These are phyloP conservation scores for Annulohypoxylon truncatum DNA, from an alignment of 2,329 filamentous ascomycete species.

Conservation along the genomic window DNA sequence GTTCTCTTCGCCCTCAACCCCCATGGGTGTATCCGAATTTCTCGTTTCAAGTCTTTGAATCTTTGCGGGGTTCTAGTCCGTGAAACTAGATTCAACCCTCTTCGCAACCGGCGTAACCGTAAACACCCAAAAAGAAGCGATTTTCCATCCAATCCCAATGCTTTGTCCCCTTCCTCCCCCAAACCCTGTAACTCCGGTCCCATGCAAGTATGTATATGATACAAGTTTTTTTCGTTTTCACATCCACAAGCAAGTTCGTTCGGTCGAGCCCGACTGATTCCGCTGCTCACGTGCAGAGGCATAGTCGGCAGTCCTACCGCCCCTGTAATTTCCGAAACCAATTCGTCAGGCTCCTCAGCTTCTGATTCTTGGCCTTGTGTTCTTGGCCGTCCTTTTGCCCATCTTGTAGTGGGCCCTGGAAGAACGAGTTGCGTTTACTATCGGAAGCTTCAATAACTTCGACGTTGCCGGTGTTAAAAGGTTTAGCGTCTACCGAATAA, in stretches of 20 bases:
- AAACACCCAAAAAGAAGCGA: slow-evolving; percentile 19
- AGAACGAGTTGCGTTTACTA: neutral
- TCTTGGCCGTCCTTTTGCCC: slow-evolving; percentile 24
- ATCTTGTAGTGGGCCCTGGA: slow-evolving; percentile 3
- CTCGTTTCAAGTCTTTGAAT: neutral
- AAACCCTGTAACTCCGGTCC: slow-evolving; percentile 28
- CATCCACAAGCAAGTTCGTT: neutral
- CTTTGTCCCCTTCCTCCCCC: neutral
- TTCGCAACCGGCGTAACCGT: neutral
- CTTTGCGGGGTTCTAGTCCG: slow-evolving; percentile 9
- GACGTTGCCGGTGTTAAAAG: slow-evolving; percentile 20
- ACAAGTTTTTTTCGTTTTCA: slow-evolving; percentile 15
- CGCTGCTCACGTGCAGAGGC: neutral
- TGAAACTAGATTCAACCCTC: slow-evolving; percentile 16
- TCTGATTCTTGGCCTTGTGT: slow-evolving; percentile 39
- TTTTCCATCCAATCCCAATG: slow-evolving; percentile 20
- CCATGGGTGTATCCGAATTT: slow-evolving; percentile 7
- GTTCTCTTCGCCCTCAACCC: slow-evolving; percentile 13
- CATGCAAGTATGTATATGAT: slow-evolving; percentile 26
- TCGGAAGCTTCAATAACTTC: slow-evolving; percentile 19
- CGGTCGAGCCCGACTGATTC: neutral
- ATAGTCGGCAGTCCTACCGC: slow-evolving; percentile 45
- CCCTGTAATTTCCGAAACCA: slow-evolving; percentile 51
- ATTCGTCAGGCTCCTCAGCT: slow-evolving; percentile 48
- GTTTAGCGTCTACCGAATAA: slow-evolving; percentile 31